phyloP scores from a whole-genome alignment of 768 basidiomycete species.

The Nevesoporus exiguus region DNA sequence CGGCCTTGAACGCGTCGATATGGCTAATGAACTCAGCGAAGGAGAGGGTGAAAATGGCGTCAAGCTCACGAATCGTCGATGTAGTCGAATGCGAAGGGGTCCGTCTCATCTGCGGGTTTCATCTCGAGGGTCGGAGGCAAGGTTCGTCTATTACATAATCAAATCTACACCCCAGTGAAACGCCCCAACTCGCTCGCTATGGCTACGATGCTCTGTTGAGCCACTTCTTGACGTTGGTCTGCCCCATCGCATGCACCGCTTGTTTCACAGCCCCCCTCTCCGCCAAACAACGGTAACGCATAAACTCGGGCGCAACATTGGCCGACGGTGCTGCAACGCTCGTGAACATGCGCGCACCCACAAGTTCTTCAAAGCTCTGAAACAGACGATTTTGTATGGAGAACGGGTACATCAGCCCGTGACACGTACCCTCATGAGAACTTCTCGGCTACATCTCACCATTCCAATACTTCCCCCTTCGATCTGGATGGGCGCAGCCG shows the following conservation, averaged over 20 bases:
- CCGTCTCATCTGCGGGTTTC: conserved; percentile 7
- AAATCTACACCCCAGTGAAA: neutral
- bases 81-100: conserved; percentile 50
- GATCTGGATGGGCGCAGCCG: conserved; percentile 70
- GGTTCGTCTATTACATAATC: conserved; percentile 23
- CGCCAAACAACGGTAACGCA: conserved; percentile 67
- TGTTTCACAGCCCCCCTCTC: conserved; percentile 64
- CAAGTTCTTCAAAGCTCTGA: conserved; percentile 77
- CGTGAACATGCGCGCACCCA: conserved; percentile 54
- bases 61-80: conserved; percentile 65
- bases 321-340: conserved; percentile 46
- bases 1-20: conserved; percentile 75
- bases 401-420: neutral
- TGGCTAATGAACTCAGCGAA: conserved; percentile 39
- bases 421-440: conserved; percentile 61
- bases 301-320: conserved; percentile 62
- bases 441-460: conserved; percentile 59
- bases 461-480: conserved; percentile 75
- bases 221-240: conserved; percentile 78
- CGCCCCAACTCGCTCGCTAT: too few relatives aligned
- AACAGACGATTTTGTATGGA: neutral
- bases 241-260: conserved; percentile 61
- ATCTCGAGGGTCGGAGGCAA: conserved; percentile 13
- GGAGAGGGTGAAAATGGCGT: neutral
- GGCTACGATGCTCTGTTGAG: conserved; percentile 46